These are phyloP conservation scores for Cytospora mali DNA, from an alignment of 2,329 filamentous ascomycete species.

Conservation along the genomic window DNA sequence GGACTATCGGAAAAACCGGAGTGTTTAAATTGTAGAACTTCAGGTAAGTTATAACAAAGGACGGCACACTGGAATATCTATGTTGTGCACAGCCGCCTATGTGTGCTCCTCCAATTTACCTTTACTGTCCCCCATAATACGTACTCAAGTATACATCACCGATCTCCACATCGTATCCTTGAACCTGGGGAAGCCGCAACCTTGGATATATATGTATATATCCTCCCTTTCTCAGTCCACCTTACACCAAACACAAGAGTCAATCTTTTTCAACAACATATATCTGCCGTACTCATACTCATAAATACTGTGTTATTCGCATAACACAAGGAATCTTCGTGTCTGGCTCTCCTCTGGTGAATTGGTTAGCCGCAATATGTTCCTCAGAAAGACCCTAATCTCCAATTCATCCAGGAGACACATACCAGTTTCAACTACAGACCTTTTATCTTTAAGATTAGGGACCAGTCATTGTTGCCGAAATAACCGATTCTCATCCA, in stretches of 20 bases:
- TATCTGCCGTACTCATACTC: too few relatives aligned
- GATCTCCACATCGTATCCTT: neutral
- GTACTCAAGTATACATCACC: too few relatives aligned
- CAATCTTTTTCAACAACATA: too few relatives aligned
- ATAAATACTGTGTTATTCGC: too few relatives aligned
- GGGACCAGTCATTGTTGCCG: neutral
- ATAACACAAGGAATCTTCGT: neutral
- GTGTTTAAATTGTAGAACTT: too few relatives aligned
- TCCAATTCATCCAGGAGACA: neutral
- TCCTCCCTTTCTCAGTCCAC: neutral
- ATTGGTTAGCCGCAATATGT: slow-evolving; percentile 11
- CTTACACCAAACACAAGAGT: neutral
- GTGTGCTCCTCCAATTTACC: too few relatives aligned
- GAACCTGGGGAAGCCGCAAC: slow-evolving; percentile 21
- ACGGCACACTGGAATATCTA: too few relatives aligned
- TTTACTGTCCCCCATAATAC: too few relatives aligned
- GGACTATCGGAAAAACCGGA: too few relatives aligned
- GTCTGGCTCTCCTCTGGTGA: neutral
- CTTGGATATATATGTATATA: neutral
- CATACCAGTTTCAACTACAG: neutral
- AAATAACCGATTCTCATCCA: neutral
- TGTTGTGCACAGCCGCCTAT: too few relatives aligned
- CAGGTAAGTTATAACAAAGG: too few relatives aligned
- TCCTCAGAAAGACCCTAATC: slow-evolving; percentile 8
- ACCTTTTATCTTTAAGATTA: neutral